Conservation (phyloP, 1,139 yeast genomes). For the Blastobotrys proliferans region DNA sequence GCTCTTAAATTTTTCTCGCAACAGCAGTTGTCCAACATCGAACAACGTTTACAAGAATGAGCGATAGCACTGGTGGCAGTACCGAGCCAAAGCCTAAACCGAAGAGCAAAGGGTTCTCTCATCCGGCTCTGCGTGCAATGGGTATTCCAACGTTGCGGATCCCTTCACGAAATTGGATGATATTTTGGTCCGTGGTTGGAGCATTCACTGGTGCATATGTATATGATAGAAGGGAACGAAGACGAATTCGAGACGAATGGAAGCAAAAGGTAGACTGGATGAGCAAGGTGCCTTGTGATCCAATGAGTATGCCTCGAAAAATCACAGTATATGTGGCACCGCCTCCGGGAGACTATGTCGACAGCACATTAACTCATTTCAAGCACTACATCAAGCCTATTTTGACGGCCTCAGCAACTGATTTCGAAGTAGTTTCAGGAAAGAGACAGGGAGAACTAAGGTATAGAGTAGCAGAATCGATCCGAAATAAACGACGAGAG, state of each 20-base stretch:
- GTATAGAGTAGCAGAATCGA: constrained; percentile 71
- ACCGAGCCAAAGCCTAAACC: no score
- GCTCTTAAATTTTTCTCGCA: no score
- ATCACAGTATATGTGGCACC: constrained; percentile 86
- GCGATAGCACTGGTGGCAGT: no score
- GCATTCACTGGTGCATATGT: constrained; percentile 65
- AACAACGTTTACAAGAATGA: no score
- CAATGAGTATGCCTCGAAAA: constrained; percentile 63
- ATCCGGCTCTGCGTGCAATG: constrained; percentile 85
- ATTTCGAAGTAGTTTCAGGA: constrained; percentile 70
- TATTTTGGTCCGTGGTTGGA: constrained; percentile 74
- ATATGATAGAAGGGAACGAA: constrained; percentile 76
- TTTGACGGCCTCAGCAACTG: constrained; percentile 80
- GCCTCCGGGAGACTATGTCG: constrained; percentile 90
- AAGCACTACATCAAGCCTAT: constrained; percentile 83
- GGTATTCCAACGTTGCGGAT: constrained; percentile 74
- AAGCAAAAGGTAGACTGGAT: constrained; percentile 54
- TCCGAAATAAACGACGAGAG: constrained; percentile 62
- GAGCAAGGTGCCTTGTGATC: constrained; percentile 44
- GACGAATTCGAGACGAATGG: constrained; percentile 60
- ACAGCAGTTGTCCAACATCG: no score
- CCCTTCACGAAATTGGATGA: constrained; percentile 92
- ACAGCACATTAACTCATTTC: constrained; percentile 68
- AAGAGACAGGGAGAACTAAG: constrained; percentile 86
- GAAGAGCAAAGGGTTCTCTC: constrained; percentile 53